Evolutionary conservation across 768 basidiomycete species (phyloP), one percentile per base, ranked within the genome.

Genomic region (Zangia roseola): DNA sequence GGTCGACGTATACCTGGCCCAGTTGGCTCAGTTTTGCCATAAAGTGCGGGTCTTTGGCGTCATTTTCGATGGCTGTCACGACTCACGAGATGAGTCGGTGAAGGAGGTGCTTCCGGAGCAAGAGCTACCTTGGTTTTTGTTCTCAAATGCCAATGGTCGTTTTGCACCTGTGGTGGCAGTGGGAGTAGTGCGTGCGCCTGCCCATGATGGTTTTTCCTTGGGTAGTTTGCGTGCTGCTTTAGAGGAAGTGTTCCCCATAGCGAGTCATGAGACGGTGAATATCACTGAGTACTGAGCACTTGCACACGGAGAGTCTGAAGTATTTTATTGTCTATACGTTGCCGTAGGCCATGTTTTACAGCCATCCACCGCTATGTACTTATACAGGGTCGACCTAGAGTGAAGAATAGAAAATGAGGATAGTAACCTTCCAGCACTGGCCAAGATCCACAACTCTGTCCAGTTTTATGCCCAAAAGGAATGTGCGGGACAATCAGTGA

Each of bases 31-130:
- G 67, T 55, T 86, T 89, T 30, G 78, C 73, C 56, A 87, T 63
- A 43, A 91, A 79, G 23, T 89, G 79, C 2, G 86, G 86, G 58
- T 93, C 88, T 46, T 71, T 73, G n/a, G 80, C 75, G 56, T 92
- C 88, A 45, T 61, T 68, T 46, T 80, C 73, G 57, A 88, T 82
- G 8, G 71, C 87, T 88, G 55, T 45, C 39, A 50, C 41, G 33
- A 39, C 37, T 31, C n/a, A n/a, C n/a, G n/a, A n/a, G n/a, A n/a
- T n/a, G n/a, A n/a, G n/a, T n/a, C n/a, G n/a, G n/a, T n/a, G n/a
- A n/a, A n/a, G n/a, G n/a, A n/a, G n/a, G n/a, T n/a, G n/a, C n/a
- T n/a, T n/a, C n/a, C 2, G 7, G 26, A n/a, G 5, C 23, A 38
- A 49, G 30, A 1, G 21, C 17, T 30, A 78, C 84, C 77, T 68